phyloP scores from a whole-genome alignment of 148 eudicot genomes.

The Camellia japonica region DNA sequence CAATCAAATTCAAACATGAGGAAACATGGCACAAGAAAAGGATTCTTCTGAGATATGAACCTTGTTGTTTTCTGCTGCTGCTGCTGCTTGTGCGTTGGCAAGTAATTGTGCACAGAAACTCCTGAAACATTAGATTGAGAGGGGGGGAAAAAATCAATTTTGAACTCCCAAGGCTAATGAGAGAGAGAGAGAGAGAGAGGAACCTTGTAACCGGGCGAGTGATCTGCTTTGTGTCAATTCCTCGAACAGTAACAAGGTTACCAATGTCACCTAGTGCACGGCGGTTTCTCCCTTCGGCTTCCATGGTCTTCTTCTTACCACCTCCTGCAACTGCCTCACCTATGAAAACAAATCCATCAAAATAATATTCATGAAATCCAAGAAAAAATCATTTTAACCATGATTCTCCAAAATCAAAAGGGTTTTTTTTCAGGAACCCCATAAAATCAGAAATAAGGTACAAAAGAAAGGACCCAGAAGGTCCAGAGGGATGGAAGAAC shows the following conservation, averaged over 20 bases:
- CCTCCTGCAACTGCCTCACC: constrained; percentile 44
- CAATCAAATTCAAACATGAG: not conserved
- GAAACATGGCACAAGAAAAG: constrained; percentile 1
- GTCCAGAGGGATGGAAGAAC: no score
- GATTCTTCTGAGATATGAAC: constrained; percentile 15
- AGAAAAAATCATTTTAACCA: not conserved
- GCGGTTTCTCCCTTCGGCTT: constrained; percentile 49
- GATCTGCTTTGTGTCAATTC: constrained; percentile 38
- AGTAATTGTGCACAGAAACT: constrained; percentile 60
- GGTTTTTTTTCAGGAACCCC: not conserved
- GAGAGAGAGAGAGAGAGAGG: not conserved
- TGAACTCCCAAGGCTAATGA: not conserved
- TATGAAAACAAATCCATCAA: not conserved
- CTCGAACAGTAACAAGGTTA: constrained; percentile 43
- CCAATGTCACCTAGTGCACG: constrained; percentile 63
- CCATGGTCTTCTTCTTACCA: constrained; percentile 57
- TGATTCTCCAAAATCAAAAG: not conserved
- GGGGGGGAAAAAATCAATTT: not conserved
- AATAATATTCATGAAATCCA: constrained; percentile 1
- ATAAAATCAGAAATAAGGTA: not conserved
- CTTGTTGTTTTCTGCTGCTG: constrained; percentile 45
- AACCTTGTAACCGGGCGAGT: constrained; percentile 47
- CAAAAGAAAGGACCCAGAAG: no score
- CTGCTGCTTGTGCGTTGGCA: constrained; percentile 67
- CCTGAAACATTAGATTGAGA: constrained; percentile 20